Conservation (phyloP, 2,329 filamentous ascomycete genomes). For the Neopestalotiopsis clavispora region DNA sequence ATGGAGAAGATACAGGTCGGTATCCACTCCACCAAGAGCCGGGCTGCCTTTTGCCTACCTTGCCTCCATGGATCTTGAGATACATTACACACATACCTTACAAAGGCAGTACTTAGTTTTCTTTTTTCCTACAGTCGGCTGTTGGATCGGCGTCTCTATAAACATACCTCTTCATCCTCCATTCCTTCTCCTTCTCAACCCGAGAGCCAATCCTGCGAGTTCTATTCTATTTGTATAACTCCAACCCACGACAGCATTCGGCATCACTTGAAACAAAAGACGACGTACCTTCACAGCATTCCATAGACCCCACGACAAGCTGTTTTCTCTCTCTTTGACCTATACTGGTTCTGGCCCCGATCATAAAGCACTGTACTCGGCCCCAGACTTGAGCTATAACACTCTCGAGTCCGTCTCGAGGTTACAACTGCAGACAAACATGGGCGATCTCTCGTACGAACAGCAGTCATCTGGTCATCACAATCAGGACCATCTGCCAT, state of each 20-base stretch:
- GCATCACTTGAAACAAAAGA: conserved; percentile 18
- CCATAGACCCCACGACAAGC: conserved; percentile 23
- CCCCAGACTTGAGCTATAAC: conserved; percentile 23
- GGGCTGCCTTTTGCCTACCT: background rate
- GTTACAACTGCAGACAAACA: conserved; percentile 23
- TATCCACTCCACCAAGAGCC: conserved; percentile 16
- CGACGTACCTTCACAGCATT: conserved; percentile 31
- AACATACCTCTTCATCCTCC: conserved; percentile 27
- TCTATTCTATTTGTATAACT: conserved; percentile 13
- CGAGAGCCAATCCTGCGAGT: conserved; percentile 14
- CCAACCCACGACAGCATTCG: conserved; percentile 11
- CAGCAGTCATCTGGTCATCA: conserved; percentile 25
- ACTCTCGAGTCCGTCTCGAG: conserved; percentile 19
- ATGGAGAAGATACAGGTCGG: conserved; percentile 18
- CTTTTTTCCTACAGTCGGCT: conserved; percentile 8
- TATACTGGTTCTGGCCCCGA: conserved; percentile 21
- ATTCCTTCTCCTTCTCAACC: conserved; percentile 24
- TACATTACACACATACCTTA: conserved; percentile 9
- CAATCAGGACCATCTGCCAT: conserved; percentile 28
- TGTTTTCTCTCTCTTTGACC: background rate
- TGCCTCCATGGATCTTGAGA: background rate
- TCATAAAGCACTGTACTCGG: conserved; percentile 18
- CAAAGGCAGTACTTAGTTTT: background rate
- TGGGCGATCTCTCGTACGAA: conserved; percentile 32
- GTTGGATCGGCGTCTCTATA: conserved; percentile 29